Evolutionary conservation across 148 eudicot species (phyloP), one percentile per base, ranked within the genome.

Genomic region (Heliamphora exappendiculata): DNA sequence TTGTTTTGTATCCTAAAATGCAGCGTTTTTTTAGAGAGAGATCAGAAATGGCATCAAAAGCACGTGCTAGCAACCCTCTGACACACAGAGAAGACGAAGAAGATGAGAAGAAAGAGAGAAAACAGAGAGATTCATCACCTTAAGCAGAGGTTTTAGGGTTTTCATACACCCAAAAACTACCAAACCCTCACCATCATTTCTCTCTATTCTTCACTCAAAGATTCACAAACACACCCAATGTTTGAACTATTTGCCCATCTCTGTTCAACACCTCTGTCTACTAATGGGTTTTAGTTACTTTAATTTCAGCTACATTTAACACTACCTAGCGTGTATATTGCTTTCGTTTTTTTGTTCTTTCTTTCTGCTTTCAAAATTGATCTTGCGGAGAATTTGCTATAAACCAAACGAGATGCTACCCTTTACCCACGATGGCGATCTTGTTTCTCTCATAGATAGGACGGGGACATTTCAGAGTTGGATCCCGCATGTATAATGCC

Each of bases 401-500:
- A 17, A 16, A 1, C 59, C 20, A 55, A 55, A 5, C 26, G 44
- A 76, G 45, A 60, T 41, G 66, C 17, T 19, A 12, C 54, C 54
- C 17, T 44, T 55, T 8, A 49, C 31, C 50, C 53, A 31, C 37
- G 55, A 73, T 13, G 24, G 19, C 11, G 33, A 62, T 63, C 26
- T 37, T 71, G 58, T 2, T 31, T 65, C 37, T 47, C 28, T 8
- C 76, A 58, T 58, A 42, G 19, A 22, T 29, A 67, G 26, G 59
- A 65, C n/a, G 50, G 60, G 19, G 29, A 7, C 14, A 5, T 11
- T 71, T 34, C 28, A 17, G 29, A 70, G 33, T 78, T 75, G 78
- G 91, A 87, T 90, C 83, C 80, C 73, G 85, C 71, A 70, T 33
- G 50, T 75, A 86, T 87, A 86, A 89, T 93, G 91, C 84, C 73